phyloP scores from a whole-genome alignment of 2,329 filamentous ascomycete genomes.

The Huntiella decipiens region DNA sequence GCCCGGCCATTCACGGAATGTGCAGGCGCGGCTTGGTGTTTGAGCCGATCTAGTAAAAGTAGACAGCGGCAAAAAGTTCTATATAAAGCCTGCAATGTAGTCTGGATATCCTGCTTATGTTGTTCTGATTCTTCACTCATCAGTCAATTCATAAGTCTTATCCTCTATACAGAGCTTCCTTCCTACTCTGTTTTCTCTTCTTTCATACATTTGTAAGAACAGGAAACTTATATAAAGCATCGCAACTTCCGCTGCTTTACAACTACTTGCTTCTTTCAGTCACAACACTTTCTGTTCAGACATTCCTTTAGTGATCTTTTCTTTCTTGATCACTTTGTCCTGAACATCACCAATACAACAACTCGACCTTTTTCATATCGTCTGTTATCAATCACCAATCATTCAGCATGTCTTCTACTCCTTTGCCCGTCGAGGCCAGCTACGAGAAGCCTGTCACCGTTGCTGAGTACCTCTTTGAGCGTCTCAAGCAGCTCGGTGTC shows the following conservation, averaged over 20 bases:
- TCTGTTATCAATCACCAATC: constrained; percentile 1
- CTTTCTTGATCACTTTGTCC: background rate
- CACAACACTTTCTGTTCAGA: background rate
- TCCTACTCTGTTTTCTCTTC: no score
- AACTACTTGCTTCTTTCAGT: background rate
- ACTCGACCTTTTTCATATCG: background rate
- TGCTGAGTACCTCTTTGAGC: constrained; percentile 47
- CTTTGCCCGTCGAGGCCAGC: constrained; percentile 4
- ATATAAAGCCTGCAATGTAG: no score
- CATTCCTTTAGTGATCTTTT: background rate
- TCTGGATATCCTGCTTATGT: no score
- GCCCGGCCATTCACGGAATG: background rate
- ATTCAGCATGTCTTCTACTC: background rate
- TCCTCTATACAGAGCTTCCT: no score
- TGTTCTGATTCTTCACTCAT: no score
- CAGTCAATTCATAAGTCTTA: no score
- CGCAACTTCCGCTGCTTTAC: background rate
- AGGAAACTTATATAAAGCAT: constrained; percentile 4
- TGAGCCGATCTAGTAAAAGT: background rate
- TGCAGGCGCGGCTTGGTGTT: no score
- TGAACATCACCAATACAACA: background rate
- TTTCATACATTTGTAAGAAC: no score
- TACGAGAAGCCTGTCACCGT: constrained; percentile 36
- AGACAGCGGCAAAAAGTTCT: background rate
- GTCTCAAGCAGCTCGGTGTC: constrained; percentile 44